Percentiles rank a stretch among this genome's conserved stretches.
These are phyloP conservation scores for Nymphaea thermarum DNA, from an alignment of 164 flowering plant species.

Conservation along the genomic window DNA sequence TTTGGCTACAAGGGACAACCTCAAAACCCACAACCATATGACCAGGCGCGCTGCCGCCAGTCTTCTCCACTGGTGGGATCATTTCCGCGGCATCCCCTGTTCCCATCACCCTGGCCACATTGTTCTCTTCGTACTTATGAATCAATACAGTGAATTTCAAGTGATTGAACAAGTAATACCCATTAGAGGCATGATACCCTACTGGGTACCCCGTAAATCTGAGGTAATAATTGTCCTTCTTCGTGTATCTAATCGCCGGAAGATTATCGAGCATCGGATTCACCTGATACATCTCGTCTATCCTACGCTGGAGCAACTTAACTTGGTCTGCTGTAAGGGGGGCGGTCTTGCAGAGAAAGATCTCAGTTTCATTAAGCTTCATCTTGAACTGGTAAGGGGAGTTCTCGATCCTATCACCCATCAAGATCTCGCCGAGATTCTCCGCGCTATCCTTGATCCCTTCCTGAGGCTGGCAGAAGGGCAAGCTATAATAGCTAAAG, in stretches of 20 bases:
- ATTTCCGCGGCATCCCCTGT: slow-evolving; percentile 73
- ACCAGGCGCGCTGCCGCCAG: slow-evolving; percentile 40
- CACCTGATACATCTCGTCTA: slow-evolving; percentile 82
- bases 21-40: slow-evolving; percentile 90
- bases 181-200: slow-evolving; percentile 49
- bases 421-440: slow-evolving; percentile 78
- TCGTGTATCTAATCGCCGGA: slow-evolving; percentile 60
- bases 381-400: slow-evolving; percentile 64
- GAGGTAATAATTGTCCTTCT: slow-evolving; percentile 38
- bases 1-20: slow-evolving; percentile 54
- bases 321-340: slow-evolving; percentile 39
- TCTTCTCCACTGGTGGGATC: slow-evolving; percentile 30
- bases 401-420: slow-evolving; percentile 88
- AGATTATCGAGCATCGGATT: slow-evolving; percentile 65
- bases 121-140: slow-evolving; percentile 66
- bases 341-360: slow-evolving; percentile 43
- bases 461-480: slow-evolving; percentile 53
- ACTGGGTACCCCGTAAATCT: slow-evolving; percentile 82
- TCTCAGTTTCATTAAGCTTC: slow-evolving; percentile 45
- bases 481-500: slow-evolving; percentile 62
- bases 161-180: slow-evolving; percentile 69
- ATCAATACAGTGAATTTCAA: slow-evolving; percentile 65
- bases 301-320: slow-evolving; percentile 51
- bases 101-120: slow-evolving; percentile 70
- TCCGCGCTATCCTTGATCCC: slow-evolving; percentile 75